phyloP scores from a whole-genome alignment of 148 eudicot genomes.

The Mesembryanthemum crystallinum region DNA sequence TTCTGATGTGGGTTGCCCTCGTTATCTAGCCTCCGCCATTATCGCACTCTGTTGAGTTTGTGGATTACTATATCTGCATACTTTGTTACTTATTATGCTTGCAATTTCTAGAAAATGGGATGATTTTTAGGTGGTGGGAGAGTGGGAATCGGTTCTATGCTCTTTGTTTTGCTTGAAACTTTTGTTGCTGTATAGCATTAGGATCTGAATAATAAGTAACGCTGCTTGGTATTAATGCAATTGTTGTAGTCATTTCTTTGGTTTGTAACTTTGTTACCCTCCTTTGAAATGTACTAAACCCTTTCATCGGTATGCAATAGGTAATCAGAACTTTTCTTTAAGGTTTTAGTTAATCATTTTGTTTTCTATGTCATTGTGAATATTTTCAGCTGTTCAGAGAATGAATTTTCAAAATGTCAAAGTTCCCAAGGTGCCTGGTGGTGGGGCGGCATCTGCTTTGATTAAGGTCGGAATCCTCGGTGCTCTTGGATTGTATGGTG shows the following conservation, averaged over 20 bases:
- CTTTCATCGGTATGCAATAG: not conserved
- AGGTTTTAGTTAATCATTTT: too few relatives aligned
- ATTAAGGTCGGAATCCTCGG: constrained; percentile 59
- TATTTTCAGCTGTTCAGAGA: constrained; percentile 25
- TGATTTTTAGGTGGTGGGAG: not conserved
- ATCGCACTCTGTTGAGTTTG: constrained; percentile 33
- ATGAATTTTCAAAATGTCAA: constrained; percentile 86
- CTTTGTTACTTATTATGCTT: not conserved
- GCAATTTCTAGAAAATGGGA: too few relatives aligned
- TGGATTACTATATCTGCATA: not conserved
- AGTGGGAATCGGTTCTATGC: not conserved
- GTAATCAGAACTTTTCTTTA: too few relatives aligned
- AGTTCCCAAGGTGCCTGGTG: constrained; percentile 81
- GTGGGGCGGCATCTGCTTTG: constrained; percentile 69
- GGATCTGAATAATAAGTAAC: not conserved
- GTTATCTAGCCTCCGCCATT: not conserved
- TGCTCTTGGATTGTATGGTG: constrained; percentile 66
- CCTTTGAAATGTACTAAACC: not conserved
- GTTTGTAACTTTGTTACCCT: not conserved
- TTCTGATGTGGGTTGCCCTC: not conserved
- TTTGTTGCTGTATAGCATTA: not conserved
- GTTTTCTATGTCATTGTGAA: constrained; percentile 1
- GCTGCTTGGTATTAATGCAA: not conserved
- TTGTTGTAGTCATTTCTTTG: not conserved
- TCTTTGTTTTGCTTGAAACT: too few relatives aligned